Percentiles rank a stretch among this genome's conserved stretches.
phyloP scores from a whole-genome alignment of 805 yeast genomes.

The Pichia californica region DNA sequence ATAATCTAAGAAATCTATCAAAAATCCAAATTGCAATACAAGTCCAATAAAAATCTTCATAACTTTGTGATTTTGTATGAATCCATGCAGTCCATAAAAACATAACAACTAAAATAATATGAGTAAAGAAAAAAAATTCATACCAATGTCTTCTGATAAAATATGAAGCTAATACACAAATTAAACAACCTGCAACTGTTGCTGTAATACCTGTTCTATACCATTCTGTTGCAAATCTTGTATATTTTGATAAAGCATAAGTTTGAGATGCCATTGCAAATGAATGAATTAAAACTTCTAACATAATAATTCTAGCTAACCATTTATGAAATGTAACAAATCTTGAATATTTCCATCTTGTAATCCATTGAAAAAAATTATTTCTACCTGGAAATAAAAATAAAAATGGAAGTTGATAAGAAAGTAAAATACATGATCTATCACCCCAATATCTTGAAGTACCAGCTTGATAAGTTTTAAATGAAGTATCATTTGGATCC shows the following conservation, averaged over 20 bases:
- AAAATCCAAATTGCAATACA: conserved; percentile 45
- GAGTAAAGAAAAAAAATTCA: conserved; percentile 55
- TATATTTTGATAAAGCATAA: conserved; percentile 11
- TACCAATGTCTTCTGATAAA: conserved; percentile 48
- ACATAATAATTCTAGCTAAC: conserved; percentile 38
- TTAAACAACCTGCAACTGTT: conserved; percentile 21
- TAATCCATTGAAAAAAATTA: conserved; percentile 51
- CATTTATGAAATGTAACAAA: conserved; percentile 56
- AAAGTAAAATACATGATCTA: conserved; percentile 45
- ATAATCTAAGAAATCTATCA: conserved; percentile 45
- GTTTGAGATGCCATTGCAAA: conserved; percentile 25
- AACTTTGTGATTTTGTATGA: conserved; percentile 40
- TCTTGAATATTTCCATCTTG: conserved; percentile 51
- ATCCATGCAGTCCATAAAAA: conserved; percentile 52
- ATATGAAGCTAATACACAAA: conserved; percentile 17
- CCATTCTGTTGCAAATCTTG: conserved; percentile 26
- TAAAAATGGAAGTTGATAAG: conserved; percentile 44
- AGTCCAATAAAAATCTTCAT: conserved; percentile 30
- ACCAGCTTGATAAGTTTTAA: conserved; percentile 16
- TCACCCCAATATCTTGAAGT: conserved; percentile 37
- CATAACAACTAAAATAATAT: conserved; percentile 46
- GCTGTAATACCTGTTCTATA: conserved; percentile 31
- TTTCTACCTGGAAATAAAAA: conserved; percentile 58
- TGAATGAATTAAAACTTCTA: conserved; percentile 41
- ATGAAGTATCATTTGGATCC: conserved; percentile 19